These are phyloP conservation scores for Agrocybe praecox DNA, from an alignment of 768 basidiomycete species.

Conservation along the genomic window DNA sequence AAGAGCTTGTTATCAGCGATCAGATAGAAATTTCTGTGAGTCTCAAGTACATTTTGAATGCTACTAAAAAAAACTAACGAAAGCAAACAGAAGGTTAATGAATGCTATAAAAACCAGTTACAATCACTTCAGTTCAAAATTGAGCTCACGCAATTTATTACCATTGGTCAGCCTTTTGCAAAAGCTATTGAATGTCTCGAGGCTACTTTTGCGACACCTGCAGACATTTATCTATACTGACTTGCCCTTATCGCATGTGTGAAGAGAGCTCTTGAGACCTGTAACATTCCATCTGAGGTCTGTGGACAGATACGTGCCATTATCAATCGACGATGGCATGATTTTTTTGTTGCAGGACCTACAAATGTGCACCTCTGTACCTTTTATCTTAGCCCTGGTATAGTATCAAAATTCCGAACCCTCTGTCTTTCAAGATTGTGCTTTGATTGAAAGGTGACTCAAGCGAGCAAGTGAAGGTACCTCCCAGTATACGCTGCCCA, in stretches of 20 bases:
- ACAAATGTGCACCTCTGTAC: slow-evolving; percentile 30
- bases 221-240: slow-evolving; percentile 38
- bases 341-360: slow-evolving; percentile 30
- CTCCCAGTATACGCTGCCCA: slow-evolving; percentile 22
- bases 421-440: slow-evolving; percentile 22
- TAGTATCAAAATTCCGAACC: slow-evolving; percentile 25
- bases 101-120: neutral
- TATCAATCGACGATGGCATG: slow-evolving; percentile 24
- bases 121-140: slow-evolving; percentile 22
- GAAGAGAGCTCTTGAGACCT: slow-evolving; percentile 15
- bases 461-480: slow-evolving; percentile 5
- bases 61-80: too few relatives aligned
- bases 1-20: slow-evolving; percentile 3
- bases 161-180: slow-evolving; percentile 26
- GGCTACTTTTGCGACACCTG: slow-evolving; percentile 24
- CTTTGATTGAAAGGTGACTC: slow-evolving; percentile 18
- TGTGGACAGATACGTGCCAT: slow-evolving; percentile 27
- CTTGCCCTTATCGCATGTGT: slow-evolving; percentile 29
- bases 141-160: slow-evolving; percentile 21
- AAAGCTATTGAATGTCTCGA: slow-evolving; percentile 33
- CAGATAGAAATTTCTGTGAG: slow-evolving; percentile 9
- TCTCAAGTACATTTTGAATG: neutral
- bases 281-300: slow-evolving; percentile 17
- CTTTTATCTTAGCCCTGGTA: slow-evolving; percentile 35
- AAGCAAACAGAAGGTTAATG: neutral